Conservation (phyloP, 768 basidiomycete genomes). For the Lyophyllum semitale region DNA sequence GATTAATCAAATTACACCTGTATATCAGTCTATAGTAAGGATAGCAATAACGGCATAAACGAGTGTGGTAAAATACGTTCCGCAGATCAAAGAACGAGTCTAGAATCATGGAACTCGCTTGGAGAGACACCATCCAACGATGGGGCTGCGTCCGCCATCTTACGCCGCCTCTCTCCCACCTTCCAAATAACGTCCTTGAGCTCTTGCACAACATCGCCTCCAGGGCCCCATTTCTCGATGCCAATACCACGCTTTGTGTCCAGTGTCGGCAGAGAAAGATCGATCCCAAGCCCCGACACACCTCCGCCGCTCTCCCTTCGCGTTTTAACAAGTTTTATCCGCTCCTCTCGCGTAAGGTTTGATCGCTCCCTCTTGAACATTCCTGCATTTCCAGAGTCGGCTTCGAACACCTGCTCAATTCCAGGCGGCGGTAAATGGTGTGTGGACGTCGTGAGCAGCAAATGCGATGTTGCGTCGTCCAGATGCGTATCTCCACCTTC, state of each 20-base stretch:
- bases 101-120: background rate
- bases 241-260: conserved; percentile 17
- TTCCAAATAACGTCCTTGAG: conserved; percentile 88
- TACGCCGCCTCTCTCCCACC: conserved; percentile 69
- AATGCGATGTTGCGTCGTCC: conserved; percentile 61
- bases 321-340: conserved; percentile 61
- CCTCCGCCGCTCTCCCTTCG: conserved; percentile 46
- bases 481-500: conserved; percentile 27
- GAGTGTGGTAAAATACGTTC: conserved; percentile 9
- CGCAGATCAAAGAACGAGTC: background rate
- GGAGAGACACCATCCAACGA: background rate
- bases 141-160: conserved; percentile 35
- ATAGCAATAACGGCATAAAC: conserved; percentile 12
- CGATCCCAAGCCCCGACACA: conserved; percentile 22
- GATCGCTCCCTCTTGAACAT: conserved; percentile 59
- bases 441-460: conserved; percentile 51
- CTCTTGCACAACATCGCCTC: conserved; percentile 81
- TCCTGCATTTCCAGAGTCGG: conserved; percentile 46
- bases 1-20: conserved; percentile 10
- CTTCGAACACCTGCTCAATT: conserved; percentile 84
- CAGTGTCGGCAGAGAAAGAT: conserved; percentile 15
- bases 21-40: conserved; percentile 4
- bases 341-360: conserved; percentile 72
- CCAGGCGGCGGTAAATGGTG: conserved; percentile 64
- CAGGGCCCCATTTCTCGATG: conserved; percentile 66